Conservation (phyloP, 2,329 filamentous ascomycete genomes). For the Metarhizium album region DNA sequence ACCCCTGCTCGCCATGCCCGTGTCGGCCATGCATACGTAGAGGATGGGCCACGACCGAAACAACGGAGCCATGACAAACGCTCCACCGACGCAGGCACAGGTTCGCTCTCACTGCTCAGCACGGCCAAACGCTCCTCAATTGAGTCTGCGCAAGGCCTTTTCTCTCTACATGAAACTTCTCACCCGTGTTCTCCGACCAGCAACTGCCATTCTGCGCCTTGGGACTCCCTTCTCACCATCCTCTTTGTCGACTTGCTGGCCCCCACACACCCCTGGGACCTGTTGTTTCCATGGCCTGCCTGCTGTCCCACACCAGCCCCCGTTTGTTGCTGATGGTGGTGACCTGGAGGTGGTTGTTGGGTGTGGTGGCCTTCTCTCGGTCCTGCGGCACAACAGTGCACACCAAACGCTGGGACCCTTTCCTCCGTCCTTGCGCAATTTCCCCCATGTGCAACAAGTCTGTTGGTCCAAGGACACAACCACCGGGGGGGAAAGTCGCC, state of each 20-base stretch:
- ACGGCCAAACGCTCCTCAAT: background rate
- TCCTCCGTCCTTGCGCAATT: conserved; percentile 6
- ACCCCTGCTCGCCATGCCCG: background rate
- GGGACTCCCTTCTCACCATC: conserved; percentile 1
- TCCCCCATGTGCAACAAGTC: conserved; percentile 1
- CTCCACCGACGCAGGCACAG: background rate
- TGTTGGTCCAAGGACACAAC: too few relatives aligned
- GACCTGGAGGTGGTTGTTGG: background rate
- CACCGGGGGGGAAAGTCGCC: too few relatives aligned
- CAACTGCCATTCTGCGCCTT: background rate
- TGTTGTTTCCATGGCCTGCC: conserved; percentile 1
- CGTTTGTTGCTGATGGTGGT: conserved; percentile 3
- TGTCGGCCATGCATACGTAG: background rate
- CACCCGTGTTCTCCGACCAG: background rate
- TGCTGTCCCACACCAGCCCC: conserved; percentile 8
- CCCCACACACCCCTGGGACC: conserved; percentile 4
- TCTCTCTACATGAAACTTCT: background rate
- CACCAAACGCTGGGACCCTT: conserved; percentile 7
- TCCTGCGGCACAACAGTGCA: conserved; percentile 1
- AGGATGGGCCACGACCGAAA: background rate
- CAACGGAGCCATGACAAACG: background rate
- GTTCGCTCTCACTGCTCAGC: background rate
- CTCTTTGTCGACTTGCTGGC: conserved; percentile 3
- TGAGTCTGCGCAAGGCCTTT: background rate
- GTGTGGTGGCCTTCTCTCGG: background rate